phyloP scores from a whole-genome alignment of 2,329 filamentous ascomycete genomes.

The Alternaria triticina region DNA sequence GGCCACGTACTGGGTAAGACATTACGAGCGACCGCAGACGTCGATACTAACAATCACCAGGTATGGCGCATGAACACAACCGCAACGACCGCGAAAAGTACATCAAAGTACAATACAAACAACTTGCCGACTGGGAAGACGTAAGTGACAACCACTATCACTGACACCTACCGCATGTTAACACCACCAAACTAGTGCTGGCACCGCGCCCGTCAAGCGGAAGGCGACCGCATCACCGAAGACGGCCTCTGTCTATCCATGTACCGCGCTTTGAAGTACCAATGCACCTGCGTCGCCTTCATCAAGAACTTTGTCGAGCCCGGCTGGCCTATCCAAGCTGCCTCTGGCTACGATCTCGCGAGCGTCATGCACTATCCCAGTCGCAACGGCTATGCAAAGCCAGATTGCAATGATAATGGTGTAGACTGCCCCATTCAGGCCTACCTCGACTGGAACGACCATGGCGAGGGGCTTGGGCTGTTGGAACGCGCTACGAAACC shows the following conservation, averaged over 20 bases:
- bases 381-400: not conserved
- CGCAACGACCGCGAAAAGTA: slow-evolving; percentile 8
- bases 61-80: slow-evolving; percentile 8
- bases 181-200: not conserved
- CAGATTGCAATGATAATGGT: not conserved
- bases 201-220: not conserved
- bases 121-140: slow-evolving; percentile 1
- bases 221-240: not conserved
- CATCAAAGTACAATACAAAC: slow-evolving; percentile 1
- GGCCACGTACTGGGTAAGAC: not conserved
- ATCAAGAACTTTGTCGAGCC: slow-evolving; percentile 1
- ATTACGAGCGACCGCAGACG: not conserved
- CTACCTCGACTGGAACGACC: not conserved
- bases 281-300: not conserved
- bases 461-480: not conserved
- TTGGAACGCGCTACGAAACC: not conserved
- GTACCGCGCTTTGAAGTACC: not conserved
- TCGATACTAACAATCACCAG: not conserved
- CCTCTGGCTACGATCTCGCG: not conserved
- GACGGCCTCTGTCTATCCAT: not conserved
- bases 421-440: not conserved
- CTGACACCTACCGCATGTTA: not conserved
- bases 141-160: not conserved
- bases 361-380: slow-evolving; percentile 1
- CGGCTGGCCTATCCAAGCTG: not conserved